Evolutionary conservation across 352 stramenopile genomes (phyloP), one percentile per base, ranked within the genome.

Genomic region (Pythium folliculosum): DNA sequence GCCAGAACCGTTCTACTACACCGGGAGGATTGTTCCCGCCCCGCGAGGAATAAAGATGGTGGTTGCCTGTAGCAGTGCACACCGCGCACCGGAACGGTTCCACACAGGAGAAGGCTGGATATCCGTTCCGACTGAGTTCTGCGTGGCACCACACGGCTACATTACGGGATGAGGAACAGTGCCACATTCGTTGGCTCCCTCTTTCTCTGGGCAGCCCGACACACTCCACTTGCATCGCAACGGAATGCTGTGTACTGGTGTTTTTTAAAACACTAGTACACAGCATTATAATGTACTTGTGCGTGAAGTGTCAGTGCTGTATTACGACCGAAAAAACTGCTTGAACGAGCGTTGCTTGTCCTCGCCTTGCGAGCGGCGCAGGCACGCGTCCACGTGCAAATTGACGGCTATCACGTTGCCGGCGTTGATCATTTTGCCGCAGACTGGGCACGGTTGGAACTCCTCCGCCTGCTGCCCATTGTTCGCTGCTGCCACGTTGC

Each of bases 361-460:
- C 9, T 32, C 30, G 2, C 10, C 32, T 47, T 53, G 38, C 17
- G 55, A 53, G 27, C 23, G 23, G 45, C 49, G 37, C 17, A 72
- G 53, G 55, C 73, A 80, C 25, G 52, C 53, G 14, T 80, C 73
- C 23, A 80, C 57, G 55, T 80, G 73, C 19, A 66, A 7, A 21
- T 70, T 64, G 43, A 80, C 65, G 14, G 68, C 66, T 16, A 76
- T 76, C 6, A 47, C 35, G 50, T 73, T 80, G 25, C 65, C 43
- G 0, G 69, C 62, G 30, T 80, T 76, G 57, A 80, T 77, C 27
- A 63, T 63, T 19, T 73, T 62, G 1, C 55, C 50, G 35, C 73
- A 79, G 6, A 79, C 62, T 22, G 73, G 73, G 59, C 73, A 79
- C 47, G 69, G 65, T 23, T 72, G 57, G 51, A 74, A 74, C 9